Evolutionary conservation across 306 rosid species (phyloP).

Genomic region (Trifolium fragiferum): DNA sequence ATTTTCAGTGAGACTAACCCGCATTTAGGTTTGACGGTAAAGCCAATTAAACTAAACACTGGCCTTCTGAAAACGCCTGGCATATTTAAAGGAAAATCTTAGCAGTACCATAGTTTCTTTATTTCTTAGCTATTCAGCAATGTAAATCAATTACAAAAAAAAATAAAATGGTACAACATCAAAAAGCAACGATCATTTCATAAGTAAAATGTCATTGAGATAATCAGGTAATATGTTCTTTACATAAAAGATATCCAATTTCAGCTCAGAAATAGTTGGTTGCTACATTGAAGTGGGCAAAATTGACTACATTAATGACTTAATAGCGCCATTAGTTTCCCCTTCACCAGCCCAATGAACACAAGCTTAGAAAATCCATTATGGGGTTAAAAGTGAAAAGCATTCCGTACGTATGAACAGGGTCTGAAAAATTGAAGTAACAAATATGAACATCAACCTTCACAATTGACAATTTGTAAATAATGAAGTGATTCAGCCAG

Average conservation of each 20-base stretch:
- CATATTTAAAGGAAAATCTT: slow-evolving; percentile 8
- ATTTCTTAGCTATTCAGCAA: not conserved
- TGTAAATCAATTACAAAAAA: not conserved
- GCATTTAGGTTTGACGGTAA: not conserved
- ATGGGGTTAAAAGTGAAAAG: slow-evolving; percentile 29
- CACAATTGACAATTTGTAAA: slow-evolving; percentile 57
- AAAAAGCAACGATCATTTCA: not conserved
- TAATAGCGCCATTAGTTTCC: not conserved
- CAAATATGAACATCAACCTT: slow-evolving; percentile 54
- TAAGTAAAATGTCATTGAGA: not conserved
- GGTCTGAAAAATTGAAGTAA: slow-evolving; percentile 25
- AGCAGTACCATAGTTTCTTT: not conserved
- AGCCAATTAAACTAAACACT: not conserved
- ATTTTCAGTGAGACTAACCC: not conserved
- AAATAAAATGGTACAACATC: not conserved
- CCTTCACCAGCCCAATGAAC: slow-evolving; percentile 13
- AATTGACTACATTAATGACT: not conserved
- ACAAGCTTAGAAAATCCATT: slow-evolving; percentile 13
- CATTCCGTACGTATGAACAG: slow-evolving; percentile 10
- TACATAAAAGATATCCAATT: slow-evolving; percentile 27
- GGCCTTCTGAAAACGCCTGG: not conserved
- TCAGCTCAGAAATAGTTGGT: slow-evolving; percentile 14
- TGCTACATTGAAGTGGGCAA: slow-evolving; percentile 29
- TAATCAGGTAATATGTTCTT: not conserved
- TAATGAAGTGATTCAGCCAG: slow-evolving; percentile 62